Percentiles rank a stretch among this genome's conserved stretches.
Evolutionary conservation across 139 green algal species (phyloP).

Genomic region (Deuterostichococcus epilithicus): DNA sequence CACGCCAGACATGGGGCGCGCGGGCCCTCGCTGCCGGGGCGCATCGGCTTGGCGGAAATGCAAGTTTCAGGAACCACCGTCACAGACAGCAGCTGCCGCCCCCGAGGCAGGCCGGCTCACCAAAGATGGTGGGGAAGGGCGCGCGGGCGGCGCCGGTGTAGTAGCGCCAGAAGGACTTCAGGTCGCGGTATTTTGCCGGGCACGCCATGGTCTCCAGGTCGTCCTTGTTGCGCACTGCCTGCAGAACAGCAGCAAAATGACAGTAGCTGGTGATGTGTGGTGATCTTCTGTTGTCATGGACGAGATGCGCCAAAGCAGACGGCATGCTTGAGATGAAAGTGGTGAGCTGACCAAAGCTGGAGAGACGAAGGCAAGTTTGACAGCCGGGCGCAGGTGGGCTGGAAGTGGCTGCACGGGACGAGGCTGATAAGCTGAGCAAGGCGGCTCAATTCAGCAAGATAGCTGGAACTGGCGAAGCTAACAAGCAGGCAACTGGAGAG

Average conservation of each 20-base stretch:
- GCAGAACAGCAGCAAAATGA: constrained; percentile 4
- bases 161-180: constrained; percentile 95
- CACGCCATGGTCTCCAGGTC: constrained; percentile 93
- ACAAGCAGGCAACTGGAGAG: neutral
- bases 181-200: constrained; percentile 87
- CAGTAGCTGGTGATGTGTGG: no score
- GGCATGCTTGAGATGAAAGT: neutral
- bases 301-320: no score
- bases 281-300: no score
- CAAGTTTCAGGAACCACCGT: no score
- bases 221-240: constrained; percentile 92
- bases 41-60: no score
- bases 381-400: neutral
- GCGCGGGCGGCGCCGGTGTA: constrained; percentile 76
- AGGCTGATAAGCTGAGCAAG: neutral
- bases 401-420: neutral
- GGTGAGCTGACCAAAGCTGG: neutral
- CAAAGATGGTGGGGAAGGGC: constrained; percentile 92
- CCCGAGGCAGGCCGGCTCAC: no score
- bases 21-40: no score
- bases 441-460: neutral
- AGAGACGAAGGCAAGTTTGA: neutral
- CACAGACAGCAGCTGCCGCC: no score
- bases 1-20: no score
- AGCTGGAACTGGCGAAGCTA: neutral